Evolutionary conservation across 129 eudicot genomes (phyloP), one percentile per base, ranked within the genome.

Genomic region (Flaveria sonorensis): DNA sequence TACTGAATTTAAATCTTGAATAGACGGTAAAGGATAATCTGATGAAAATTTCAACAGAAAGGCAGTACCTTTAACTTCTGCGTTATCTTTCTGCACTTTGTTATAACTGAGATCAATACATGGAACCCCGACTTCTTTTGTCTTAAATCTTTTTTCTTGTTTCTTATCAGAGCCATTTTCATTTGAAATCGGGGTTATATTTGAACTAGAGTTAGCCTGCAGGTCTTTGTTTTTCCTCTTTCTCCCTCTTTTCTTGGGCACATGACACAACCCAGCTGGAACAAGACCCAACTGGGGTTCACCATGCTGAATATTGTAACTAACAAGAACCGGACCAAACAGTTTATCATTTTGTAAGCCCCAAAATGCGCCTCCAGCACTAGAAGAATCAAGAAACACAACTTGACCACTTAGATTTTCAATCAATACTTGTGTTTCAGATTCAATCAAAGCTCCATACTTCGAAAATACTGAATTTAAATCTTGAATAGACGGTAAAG

Each of bases 311-410:
- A 86, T 74, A 30, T 84, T 61, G 73, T 83, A 86, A 79, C 80
- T 86, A 20, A 78, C 85, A 69, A 86, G n/a, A 40, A 86, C 83
- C 9, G 81, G 75, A 7, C 91, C 91, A 50, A 84, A 87, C 1
- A 91, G 89, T 74, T 79, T 78, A 61, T 72, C 85, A 26, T 81
- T 87, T 78, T 89, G 86, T 73, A 89, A 72, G 11, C 90, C 83
- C 72, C 85, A 82, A 53, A 75, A 87, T 3, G 92, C n/a, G 72
- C 72, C 86, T n/a, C 85, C 73, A 8, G 88, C 92, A 69, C 89
- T 84, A 20, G 88, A 76, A 61, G 75, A 61, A 48, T 70, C 79
- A 52, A 55, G 70, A 67, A 87, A 89, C 16, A 79, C 85, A 60
- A 89, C 87, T 80, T 87, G 85, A 30, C 84, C 88, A 43, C 75